These are phyloP conservation scores for Globisporangium cederbergense DNA, from an alignment of 352 stramenopile species.

Conservation along the genomic window DNA sequence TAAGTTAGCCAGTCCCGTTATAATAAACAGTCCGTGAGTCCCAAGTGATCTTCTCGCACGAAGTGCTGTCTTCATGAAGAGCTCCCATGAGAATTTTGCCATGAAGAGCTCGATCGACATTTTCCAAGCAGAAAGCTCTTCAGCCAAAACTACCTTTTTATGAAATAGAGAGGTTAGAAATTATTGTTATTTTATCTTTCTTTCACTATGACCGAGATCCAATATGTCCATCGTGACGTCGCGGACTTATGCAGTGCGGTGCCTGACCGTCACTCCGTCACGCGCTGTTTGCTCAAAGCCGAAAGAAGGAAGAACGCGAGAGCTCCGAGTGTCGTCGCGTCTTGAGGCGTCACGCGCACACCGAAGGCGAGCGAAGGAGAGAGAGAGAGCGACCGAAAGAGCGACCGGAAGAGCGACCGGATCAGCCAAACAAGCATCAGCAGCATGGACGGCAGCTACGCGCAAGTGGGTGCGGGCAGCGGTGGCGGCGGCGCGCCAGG, in stretches of 20 bases:
- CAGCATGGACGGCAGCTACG: conserved; percentile 6
- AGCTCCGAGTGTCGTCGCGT: conserved; percentile 1
- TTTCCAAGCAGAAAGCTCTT: background rate
- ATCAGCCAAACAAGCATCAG: background rate
- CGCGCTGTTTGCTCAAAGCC: background rate
- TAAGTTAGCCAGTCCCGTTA: conserved; percentile 15
- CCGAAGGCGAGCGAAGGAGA: background rate
- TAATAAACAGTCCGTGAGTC: background rate
- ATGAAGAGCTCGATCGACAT: background rate
- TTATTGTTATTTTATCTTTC: background rate
- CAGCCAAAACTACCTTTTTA: background rate
- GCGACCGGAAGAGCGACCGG: background rate
- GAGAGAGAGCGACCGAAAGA: background rate
- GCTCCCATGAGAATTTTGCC: background rate
- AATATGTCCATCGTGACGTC: background rate
- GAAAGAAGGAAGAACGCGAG: background rate
- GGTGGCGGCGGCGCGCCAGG: background rate
- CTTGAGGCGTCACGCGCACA: background rate
- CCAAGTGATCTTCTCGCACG: background rate
- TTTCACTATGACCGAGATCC: background rate
- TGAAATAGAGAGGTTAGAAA: background rate
- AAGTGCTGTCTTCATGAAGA: background rate
- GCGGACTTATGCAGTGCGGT: background rate
- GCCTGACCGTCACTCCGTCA: background rate
- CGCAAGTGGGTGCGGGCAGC: background rate